Evolutionary conservation across 805 yeast genomes (phyloP).

Genomic region (Lipomyces spencermartinsiae): DNA sequence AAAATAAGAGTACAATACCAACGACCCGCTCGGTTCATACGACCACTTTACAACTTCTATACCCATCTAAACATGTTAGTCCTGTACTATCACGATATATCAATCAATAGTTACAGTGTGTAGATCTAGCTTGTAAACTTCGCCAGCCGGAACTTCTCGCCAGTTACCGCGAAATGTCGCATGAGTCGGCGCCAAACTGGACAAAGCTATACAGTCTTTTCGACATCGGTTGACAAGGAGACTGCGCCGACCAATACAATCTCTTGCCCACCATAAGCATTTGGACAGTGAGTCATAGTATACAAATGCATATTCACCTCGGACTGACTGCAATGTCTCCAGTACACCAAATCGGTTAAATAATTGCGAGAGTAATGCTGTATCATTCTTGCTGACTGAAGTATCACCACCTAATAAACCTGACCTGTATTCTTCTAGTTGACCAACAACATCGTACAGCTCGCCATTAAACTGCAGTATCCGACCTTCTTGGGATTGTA

Average conservation of each 20-base stretch:
- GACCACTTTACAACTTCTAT: conserved; percentile 11
- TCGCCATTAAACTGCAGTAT: conserved; percentile 90
- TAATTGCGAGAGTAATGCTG: conserved; percentile 56
- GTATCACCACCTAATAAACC: conserved; percentile 12
- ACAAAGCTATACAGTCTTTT: conserved; percentile 15
- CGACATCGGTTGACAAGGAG: conserved; percentile 50
- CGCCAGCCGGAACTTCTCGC: conserved; percentile 64
- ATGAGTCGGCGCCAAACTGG: conserved; percentile 36
- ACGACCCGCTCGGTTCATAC: neutral
- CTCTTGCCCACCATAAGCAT: conserved; percentile 79
- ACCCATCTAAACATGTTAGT: neutral
- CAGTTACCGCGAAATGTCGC: conserved; percentile 23
- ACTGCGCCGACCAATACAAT: conserved; percentile 80
- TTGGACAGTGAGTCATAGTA: conserved; percentile 47
- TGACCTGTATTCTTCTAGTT: conserved; percentile 47
- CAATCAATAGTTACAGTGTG: neutral
- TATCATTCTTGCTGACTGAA: conserved; percentile 58
- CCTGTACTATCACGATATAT: neutral
- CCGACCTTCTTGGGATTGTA: conserved; percentile 43
- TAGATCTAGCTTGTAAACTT: conserved; percentile 48
- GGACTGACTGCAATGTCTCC: conserved; percentile 53
- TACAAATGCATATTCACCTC: conserved; percentile 85
- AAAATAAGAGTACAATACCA: neutral
- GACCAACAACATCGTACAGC: conserved; percentile 62
- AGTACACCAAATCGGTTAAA: conserved; percentile 51